Evolutionary conservation across 352 stramenopile species (phyloP), one percentile per base, ranked within the genome.

Genomic region (Globisporangium emineosum): DNA sequence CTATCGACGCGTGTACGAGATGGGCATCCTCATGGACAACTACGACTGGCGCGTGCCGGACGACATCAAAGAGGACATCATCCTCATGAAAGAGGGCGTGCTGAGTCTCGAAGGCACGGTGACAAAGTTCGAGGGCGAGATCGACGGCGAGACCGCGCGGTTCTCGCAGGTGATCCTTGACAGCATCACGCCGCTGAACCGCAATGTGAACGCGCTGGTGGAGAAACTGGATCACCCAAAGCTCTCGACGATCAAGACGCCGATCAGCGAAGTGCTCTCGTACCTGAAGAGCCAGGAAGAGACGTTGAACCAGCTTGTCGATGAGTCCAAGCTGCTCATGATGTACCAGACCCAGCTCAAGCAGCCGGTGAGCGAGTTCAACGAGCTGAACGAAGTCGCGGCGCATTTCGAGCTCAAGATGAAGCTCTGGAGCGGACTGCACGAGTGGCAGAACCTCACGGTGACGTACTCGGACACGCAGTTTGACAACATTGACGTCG

Each of bases 11-110:
- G 79, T 97, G 47, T 90, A 89, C 37, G 83, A 93, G 55, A 93
- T 97, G 83, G 88, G 82, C 2, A 76, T 90, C 10, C 75, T 98
- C 47, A 97, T 98, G 90, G 88, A 97, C 43, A 91, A 93, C 37
- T 94, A 97, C 66, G 75, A 88, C 8, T 98, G 94, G 94, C 76
- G 83, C 17, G 78, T 98, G 3, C 89, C 91, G 0, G 94, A 98
- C 35, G 79, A 98, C 27, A 84, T 98, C 64, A 96, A 97, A 57
- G 93, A 97, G 57, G 79, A 97, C 60, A 94, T 98, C 55, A 89
- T 97, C 55, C 86, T 98, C 47, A 92, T 98, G 82, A 97, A 97
- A 37, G 89, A 98, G 68, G 89, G 93, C 7, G 91, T 98, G 1
- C 66, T 91, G 43, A 89, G 82, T 43, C 73, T 98, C 1, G 94